Percentiles rank a stretch among this genome's conserved stretches.
Evolutionary conservation across 129 eudicot species (phyloP).

Genomic region (Escallonia herrerae): DNA sequence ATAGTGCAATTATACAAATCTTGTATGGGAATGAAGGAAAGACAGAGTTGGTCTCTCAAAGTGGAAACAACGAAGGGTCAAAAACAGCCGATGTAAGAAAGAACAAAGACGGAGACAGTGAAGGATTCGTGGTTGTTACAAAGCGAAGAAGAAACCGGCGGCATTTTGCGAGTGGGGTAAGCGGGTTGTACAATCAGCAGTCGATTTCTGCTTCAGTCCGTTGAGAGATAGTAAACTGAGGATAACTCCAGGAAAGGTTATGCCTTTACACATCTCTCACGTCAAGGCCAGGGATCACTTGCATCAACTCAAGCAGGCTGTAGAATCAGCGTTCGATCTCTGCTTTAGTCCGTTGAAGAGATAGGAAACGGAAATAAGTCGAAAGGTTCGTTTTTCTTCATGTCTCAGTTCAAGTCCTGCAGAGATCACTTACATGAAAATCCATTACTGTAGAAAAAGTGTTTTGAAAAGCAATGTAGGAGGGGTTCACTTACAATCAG

Average conservation of each 20-base stretch:
- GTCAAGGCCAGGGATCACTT: too few relatives aligned
- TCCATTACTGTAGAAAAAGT: constrained; percentile 6
- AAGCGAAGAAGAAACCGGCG: constrained; percentile 84
- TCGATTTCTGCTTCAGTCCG: constrained; percentile 86
- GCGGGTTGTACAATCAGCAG: constrained; percentile 65
- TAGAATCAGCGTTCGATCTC: constrained; percentile 68
- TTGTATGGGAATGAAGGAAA: constrained; percentile 54
- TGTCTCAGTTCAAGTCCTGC: neutral
- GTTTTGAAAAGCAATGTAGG: neutral
- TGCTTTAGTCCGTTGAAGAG: constrained; percentile 74
- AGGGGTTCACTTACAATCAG: neutral
- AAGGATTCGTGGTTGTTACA: constrained; percentile 84
- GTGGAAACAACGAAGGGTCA: constrained; percentile 10
- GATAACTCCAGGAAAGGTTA: neutral
- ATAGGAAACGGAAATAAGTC: neutral
- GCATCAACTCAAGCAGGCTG: constrained; percentile 27
- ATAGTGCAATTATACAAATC: constrained; percentile 69
- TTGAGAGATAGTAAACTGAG: constrained; percentile 23
- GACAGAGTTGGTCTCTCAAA: constrained; percentile 13
- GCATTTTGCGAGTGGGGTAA: constrained; percentile 54
- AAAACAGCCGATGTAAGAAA: constrained; percentile 14
- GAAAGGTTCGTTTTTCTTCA: neutral
- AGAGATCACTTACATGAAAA: constrained; percentile 7
- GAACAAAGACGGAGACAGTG: constrained; percentile 59
- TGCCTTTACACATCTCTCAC: too few relatives aligned